phyloP scores from a whole-genome alignment of 2,329 filamentous ascomycete genomes.

The Aspergillus sp. region DNA sequence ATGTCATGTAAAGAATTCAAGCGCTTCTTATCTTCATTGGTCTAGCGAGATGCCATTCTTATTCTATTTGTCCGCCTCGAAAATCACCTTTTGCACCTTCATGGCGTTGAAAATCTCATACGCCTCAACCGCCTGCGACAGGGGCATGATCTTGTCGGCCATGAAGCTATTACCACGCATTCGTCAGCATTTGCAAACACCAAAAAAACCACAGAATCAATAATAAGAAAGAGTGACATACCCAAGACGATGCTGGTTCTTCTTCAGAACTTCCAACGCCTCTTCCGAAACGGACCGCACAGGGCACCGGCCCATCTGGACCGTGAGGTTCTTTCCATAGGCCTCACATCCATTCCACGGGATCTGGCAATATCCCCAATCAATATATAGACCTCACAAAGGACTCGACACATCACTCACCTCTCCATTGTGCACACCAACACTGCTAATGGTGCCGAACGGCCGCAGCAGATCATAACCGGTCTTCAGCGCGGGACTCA shows the following conservation, averaged over 20 bases:
- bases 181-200: conserved; percentile 20
- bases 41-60: neutral
- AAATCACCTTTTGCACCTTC: conserved; percentile 74
- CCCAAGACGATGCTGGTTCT: conserved; percentile 68
- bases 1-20: neutral
- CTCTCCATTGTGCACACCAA: conserved; percentile 74
- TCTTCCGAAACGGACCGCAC: conserved; percentile 70
- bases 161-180: conserved; percentile 61
- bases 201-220: neutral
- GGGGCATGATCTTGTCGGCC: conserved; percentile 73
- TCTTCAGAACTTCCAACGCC: conserved; percentile 65
- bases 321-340: conserved; percentile 67
- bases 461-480: conserved; percentile 72
- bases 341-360: conserved; percentile 67
- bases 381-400: conserved; percentile 16
- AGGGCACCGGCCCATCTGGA: conserved; percentile 77
- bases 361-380: conserved; percentile 50
- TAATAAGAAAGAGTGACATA: conserved; percentile 43
- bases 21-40: neutral
- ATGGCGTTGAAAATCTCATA: conserved; percentile 73
- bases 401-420: conserved; percentile 43
- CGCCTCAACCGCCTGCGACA: conserved; percentile 65
- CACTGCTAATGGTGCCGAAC: conserved; percentile 72
- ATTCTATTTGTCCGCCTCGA: conserved; percentile 50
- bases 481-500: conserved; percentile 68